Base-by-base conservation (phyloP, 1,284 basidiomycete genomes). In the Phaffia rhodozyma region DNA sequence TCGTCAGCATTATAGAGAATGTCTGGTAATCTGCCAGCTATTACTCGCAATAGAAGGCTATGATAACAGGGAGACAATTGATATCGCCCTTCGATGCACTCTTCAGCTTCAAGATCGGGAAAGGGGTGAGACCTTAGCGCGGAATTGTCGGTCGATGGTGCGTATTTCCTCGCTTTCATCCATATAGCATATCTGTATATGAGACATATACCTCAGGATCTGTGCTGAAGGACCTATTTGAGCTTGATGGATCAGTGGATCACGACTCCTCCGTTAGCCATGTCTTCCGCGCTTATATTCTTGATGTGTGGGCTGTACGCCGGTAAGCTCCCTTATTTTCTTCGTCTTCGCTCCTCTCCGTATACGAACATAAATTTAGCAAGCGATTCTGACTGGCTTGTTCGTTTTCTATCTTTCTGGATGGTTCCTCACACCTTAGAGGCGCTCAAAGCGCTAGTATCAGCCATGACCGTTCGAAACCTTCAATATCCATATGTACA, bases 91-190 rank as follows among this genome's bases (percentile, higher is more conserved):
- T 48, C 53, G 63, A 9, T 48, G 51, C 27, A 56, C 58, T 54
- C 32, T 60, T 20, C 51, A 57, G 47, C 49, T 61, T 9, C 25
- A 43, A 16, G 59, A 65, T 21, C 21, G 6, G 9, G 54, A 29
- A 21, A 50, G 48, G 1, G 63, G 63, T 11, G 58, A 65, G 34
- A 32, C 13, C 21, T 23, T 65, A 5, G 63, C 63, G 4, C 34
- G 63, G 20, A 50, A 51, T n/a, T 65, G 63, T 55, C 47, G 63
- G 27, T 55, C 63, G 3, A 65, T 38, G 63, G 63, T 64, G 25
- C 25, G 58, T n/a, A 18, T n/a, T 23, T 7, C 25, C 32, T 49
- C 6, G 18, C 25, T 11, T 34, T 38, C 18, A 18, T 55, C n/a
- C 5, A 13, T 13, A 9, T 7, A 43, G 5, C 7, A 43, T 43